Evolutionary conservation across 2,329 filamentous ascomycete genomes (phyloP), one percentile per base, ranked within the genome.

Genomic region (Metarhizium album): DNA sequence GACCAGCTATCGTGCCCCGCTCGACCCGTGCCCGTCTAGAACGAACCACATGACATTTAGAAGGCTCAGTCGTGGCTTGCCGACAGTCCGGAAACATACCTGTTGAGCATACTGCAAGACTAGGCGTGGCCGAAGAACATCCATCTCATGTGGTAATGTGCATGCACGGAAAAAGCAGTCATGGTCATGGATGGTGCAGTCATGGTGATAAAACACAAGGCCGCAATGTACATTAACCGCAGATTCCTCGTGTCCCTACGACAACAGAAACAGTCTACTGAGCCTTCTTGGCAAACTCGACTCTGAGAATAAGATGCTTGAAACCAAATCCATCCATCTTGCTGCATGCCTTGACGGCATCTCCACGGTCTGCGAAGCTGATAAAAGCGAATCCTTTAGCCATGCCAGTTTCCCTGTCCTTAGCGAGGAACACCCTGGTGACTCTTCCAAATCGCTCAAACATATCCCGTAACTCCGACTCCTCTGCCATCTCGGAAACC

Each of bases 371-470:
- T 54, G 86, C 87, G 66, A 93, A 98, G 70, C 88, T 95, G 77
- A 98, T 95, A 70, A 98, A 98, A 24, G 94, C 94, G 69, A 98
- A 98, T 56, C 93, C 93, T 82, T 98, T 98, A 61, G 93, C 93
- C 68, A 91, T 76, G 54, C 90, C 88, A 40, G 93, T 98, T 63
- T 98, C 93, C 67, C 93, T 79, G 74, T 98, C 93, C 79, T 96
- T 97, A 63, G 93, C 93, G 64, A 98, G 73, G 79, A 98, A 98
- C 47, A 98, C 93, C 70, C 93, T 84, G 52, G 91, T 97, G 66
- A 98, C 93, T 60, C 90, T 87, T 65, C 93, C 93, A 69, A 93
- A 96, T 60, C 93, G 83, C 75, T 95, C 90, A 76, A 98, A 98
- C 83, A 98, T 90, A 69, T 95, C 90, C 67, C 93, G 87, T 59